Percentiles rank a stretch among this genome's conserved stretches.
These are phyloP conservation scores for Gentiana straminea DNA, from an alignment of 257 asterid species.

Conservation along the genomic window DNA sequence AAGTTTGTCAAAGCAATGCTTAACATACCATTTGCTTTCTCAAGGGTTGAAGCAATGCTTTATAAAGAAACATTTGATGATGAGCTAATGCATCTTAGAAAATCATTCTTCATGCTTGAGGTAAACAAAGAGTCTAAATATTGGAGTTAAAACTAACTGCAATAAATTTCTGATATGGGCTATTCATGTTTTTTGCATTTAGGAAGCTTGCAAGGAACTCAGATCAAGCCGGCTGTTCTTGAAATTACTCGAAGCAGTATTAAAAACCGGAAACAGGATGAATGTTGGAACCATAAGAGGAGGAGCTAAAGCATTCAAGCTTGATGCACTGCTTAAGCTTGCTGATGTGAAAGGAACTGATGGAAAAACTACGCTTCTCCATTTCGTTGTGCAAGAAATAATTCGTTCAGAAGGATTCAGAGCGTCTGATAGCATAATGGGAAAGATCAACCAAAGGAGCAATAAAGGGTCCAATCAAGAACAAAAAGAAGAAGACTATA, in stretches of 20 bases:
- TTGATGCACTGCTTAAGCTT: slow-evolving; percentile 82
- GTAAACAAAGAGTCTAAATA: slow-evolving; percentile 16
- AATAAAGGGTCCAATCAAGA: slow-evolving; percentile 17
- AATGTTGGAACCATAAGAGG: slow-evolving; percentile 87
- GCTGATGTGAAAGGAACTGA: slow-evolving; percentile 90
- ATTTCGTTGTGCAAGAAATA: slow-evolving; percentile 88
- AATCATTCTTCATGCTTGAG: slow-evolving; percentile 73
- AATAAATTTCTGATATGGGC: too few relatives aligned
- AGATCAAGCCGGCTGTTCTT: slow-evolving; percentile 87
- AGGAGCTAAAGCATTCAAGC: slow-evolving; percentile 93
- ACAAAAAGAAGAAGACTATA: slow-evolving; percentile 67
- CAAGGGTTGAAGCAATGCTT: slow-evolving; percentile 83
- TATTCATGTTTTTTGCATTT: neutral
- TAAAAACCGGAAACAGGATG: slow-evolving; percentile 94
- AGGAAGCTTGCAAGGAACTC: slow-evolving; percentile 96
- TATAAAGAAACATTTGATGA: slow-evolving; percentile 77
- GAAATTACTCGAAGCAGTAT: slow-evolving; percentile 85
- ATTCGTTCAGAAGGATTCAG: slow-evolving; percentile 77
- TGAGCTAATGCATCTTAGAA: slow-evolving; percentile 63
- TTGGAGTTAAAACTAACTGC: too few relatives aligned
- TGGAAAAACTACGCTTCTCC: slow-evolving; percentile 88
- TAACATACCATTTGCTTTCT: slow-evolving; percentile 76
- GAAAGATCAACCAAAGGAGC: slow-evolving; percentile 52
- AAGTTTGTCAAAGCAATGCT: slow-evolving; percentile 73
- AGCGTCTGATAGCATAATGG: slow-evolving; percentile 90